A percentile compares a stretch with the other conserved stretches of the same genome.
Conservation (phyloP, 164 flowering plant species). For the Stephania yunnanensis region DNA sequence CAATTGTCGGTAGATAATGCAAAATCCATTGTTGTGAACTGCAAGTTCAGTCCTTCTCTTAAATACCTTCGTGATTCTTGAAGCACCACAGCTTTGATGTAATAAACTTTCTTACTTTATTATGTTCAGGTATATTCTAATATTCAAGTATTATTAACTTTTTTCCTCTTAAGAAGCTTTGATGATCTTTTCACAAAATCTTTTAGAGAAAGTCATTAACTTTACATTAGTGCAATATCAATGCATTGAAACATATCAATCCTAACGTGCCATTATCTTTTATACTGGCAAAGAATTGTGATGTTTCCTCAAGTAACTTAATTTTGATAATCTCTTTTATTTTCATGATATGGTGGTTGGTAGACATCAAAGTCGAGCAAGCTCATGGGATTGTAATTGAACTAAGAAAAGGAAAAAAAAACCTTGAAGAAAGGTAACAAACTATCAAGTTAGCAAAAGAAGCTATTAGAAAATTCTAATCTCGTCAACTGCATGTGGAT, state of each 20-base stretch:
- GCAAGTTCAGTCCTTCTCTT: too few relatives aligned
- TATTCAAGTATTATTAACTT: too few relatives aligned
- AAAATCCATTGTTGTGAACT: too few relatives aligned
- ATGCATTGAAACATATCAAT: not conserved
- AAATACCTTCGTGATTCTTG: too few relatives aligned
- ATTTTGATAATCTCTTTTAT: not conserved
- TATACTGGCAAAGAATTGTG: not conserved
- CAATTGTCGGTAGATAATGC: too few relatives aligned
- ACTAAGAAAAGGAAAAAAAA: too few relatives aligned
- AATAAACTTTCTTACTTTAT: not conserved
- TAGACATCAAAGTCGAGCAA: too few relatives aligned
- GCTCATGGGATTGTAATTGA: too few relatives aligned
- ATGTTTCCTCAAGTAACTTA: not conserved
- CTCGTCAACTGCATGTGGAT: slow-evolving; percentile 63
- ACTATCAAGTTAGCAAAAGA: too few relatives aligned
- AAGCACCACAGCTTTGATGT: not conserved
- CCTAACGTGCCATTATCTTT: not conserved
- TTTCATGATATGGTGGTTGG: too few relatives aligned
- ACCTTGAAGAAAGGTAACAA: too few relatives aligned
- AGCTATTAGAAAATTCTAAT: slow-evolving; percentile 50
- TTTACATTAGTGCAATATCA: not conserved
- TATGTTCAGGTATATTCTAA: not conserved
- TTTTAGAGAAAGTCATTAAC: not conserved
- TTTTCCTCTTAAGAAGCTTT: not conserved
- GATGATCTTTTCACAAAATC: too few relatives aligned